Percentiles rank a stretch among this genome's conserved stretches.
These are phyloP conservation scores for Lentinula edodes DNA, from an alignment of 768 basidiomycete species.

Conservation along the genomic window DNA sequence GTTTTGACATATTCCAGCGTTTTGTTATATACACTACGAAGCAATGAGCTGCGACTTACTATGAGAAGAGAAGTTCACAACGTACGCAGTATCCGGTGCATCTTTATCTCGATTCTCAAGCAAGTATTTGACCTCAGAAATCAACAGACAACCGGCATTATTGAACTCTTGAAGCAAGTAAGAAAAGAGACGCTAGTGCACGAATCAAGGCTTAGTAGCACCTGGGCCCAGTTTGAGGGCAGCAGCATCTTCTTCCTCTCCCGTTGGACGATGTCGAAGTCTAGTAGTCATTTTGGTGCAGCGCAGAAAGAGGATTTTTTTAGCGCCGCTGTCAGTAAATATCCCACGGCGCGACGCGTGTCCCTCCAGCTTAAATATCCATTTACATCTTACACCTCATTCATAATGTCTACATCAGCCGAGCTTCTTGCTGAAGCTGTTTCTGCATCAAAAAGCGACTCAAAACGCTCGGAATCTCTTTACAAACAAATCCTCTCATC, in stretches of 20 bases:
- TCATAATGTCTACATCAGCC: conserved; percentile 7
- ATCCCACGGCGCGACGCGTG: conserved; percentile 8
- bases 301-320: conserved; percentile 13
- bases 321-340: background rate
- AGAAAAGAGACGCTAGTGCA: background rate
- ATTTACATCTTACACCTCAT: background rate
- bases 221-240: conserved; percentile 78
- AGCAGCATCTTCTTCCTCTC: conserved; percentile 84
- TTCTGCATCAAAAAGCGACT: conserved; percentile 3
- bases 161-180: conserved; percentile 62
- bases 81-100: conserved; percentile 82
- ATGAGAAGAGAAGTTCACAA: conserved; percentile 5
- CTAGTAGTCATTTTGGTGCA: conserved; percentile 45
- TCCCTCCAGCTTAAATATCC: background rate
- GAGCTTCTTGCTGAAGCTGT: conserved; percentile 10
- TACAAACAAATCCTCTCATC: conserved; percentile 13
- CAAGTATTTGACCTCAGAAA: conserved; percentile 89
- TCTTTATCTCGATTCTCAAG: conserved; percentile 85
- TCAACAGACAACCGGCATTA: conserved; percentile 85
- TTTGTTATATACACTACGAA: conserved; percentile 81
- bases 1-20: conserved; percentile 89
- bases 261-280: conserved; percentile 56
- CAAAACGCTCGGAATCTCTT: conserved; percentile 10
- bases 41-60: background rate
- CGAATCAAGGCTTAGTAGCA: conserved; percentile 17